phyloP scores from a whole-genome alignment of 1,284 basidiomycete genomes.

The Schizophyllum amplum region DNA sequence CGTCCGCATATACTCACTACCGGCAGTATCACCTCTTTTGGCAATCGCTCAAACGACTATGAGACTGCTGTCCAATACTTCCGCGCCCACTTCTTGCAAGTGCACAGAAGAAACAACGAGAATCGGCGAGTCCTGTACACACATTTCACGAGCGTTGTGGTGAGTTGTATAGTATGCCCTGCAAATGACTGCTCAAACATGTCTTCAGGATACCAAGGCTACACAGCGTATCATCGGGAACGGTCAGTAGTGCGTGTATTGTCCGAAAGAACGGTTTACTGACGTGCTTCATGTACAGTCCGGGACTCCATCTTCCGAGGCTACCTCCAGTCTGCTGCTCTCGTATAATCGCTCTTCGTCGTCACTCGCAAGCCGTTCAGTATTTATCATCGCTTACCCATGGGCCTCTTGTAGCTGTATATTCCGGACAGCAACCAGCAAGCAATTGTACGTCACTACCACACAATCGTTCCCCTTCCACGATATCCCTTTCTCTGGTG shows the following conservation, averaged over 20 bases:
- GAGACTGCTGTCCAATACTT: constrained; percentile 76
- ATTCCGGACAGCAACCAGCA: background rate
- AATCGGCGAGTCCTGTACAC: constrained; percentile 71
- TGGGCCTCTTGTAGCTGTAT: background rate
- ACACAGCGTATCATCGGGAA: constrained; percentile 77
- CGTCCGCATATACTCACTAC: constrained; percentile 1
- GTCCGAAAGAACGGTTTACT: constrained; percentile 8
- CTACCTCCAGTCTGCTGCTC: constrained; percentile 61
- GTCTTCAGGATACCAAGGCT: constrained; percentile 62
- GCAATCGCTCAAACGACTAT: constrained; percentile 70
- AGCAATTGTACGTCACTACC: background rate
- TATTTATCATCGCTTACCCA: background rate
- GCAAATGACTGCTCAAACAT: constrained; percentile 4
- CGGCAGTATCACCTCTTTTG: constrained; percentile 71
- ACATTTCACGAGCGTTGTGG: constrained; percentile 73
- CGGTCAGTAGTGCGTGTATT: constrained; percentile 32
- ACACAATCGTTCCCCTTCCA: background rate
- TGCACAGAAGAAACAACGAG: constrained; percentile 71
- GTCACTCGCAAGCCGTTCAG: background rate
- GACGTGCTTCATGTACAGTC: constrained; percentile 28
- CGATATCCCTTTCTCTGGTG: background rate
- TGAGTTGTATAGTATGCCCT: constrained; percentile 27
- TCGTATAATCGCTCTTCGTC: constrained; percentile 31
- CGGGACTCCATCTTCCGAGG: constrained; percentile 68
- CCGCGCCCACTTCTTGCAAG: constrained; percentile 75